Conservation (phyloP, 495 filamentous ascomycete species). For the Neurospora cerealis region DNA sequence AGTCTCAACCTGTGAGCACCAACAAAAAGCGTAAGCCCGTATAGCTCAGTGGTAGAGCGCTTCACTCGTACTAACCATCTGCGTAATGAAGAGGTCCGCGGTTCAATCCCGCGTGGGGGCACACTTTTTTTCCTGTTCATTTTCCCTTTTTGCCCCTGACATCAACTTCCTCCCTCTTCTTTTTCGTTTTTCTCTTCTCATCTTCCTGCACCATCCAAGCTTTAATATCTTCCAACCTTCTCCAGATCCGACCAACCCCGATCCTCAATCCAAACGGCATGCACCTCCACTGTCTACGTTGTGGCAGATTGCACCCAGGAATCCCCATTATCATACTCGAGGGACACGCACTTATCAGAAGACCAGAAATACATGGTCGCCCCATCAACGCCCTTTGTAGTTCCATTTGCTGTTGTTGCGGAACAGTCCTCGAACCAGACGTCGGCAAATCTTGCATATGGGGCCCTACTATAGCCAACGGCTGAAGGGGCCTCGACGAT, state of each 20-base stretch:
- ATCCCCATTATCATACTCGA: neutral
- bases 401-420: neutral
- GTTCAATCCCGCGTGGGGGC: neutral
- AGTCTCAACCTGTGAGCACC: neutral
- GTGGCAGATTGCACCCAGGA: neutral
- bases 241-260: neutral
- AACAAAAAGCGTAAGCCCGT: neutral
- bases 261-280: neutral
- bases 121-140: neutral
- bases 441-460: neutral
- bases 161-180: neutral
- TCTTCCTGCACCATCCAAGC: neutral
- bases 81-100: neutral
- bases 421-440: neutral
- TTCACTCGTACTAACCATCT: neutral
- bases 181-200: neutral
- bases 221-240: neutral
- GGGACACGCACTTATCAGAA: neutral
- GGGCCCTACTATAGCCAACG: neutral
- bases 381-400: neutral
- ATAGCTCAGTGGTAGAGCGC: neutral
- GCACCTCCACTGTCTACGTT: neutral
- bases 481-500: neutral
- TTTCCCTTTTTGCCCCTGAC: neutral
- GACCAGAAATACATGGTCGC: neutral